Base-by-base conservation (phyloP, 176 grass and related monocot species). In the Eleusine indica region DNA sequence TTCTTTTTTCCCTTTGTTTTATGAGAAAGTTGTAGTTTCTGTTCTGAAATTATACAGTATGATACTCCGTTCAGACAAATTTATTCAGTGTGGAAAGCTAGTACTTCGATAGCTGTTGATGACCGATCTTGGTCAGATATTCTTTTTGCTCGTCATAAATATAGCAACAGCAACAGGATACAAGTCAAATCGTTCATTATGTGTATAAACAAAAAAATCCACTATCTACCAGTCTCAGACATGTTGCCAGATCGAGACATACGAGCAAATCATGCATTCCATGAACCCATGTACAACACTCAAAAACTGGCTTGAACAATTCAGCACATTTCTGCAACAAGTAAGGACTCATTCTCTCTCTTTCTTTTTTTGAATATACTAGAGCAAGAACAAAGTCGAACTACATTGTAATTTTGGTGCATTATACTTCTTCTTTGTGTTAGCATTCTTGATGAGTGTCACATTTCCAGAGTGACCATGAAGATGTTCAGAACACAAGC, bases 391-490 rank as follows among this genome's bases (percentile, higher is more conserved):
- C 57, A 70, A 13, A 73, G 9, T 66, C 53, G 18, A 62, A 30
- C 61, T 43, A 29, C 44, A 63, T 7, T 9, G 47, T 6, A 8
- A n/a, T 46, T n/a, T 42, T 77, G 29, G 4, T 3, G 5, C 32
- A 66, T 19, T 2, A 5, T 4, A 0, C 57, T 16, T 5, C 4
- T 37, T 7, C 6, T 22, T 62, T 77, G 0, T 29, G 46, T 40
- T 29, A 46, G 68, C 35, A 71, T 85, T 84, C 22, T 43, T 19
- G 3, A 46, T 76, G 37, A 1, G 44, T 13, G 57, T 30, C 78
- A 85, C 66, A 47, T 72, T 77, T 2, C 9, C 3, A 77, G 62
- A 77, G 78, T 17, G 56, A 64, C 37, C 47, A 37, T 18, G 28
- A 49, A 71, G 30, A 61, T 41, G 16, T 75, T 52, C 4, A 4